Evolutionary conservation across 345 rosid species (phyloP).

Genomic region (Salix viminalis): DNA sequence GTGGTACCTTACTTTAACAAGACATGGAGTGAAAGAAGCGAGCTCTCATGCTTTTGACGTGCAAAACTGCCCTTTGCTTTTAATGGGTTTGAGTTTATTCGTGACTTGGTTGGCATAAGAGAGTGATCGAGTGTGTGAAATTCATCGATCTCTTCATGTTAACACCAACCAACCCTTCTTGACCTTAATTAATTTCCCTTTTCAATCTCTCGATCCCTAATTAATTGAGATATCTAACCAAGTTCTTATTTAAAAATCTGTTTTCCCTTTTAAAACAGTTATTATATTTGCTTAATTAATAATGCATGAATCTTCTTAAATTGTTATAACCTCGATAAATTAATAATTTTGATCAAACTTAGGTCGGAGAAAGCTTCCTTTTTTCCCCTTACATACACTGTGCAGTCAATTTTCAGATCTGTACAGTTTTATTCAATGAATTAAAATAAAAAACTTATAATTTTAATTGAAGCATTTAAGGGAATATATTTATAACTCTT

Average conservation of each 20-base stretch:
- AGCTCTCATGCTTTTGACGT: slow-evolving; percentile 35
- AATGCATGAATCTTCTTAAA: no score
- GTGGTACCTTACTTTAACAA: slow-evolving; percentile 27
- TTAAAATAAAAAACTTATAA: no score
- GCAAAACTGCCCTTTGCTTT: slow-evolving; percentile 27
- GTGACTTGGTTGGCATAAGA: slow-evolving; percentile 15
- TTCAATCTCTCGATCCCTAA: neutral
- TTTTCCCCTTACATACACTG: neutral
- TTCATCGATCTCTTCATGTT: slow-evolving; percentile 1
- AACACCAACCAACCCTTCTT: neutral
- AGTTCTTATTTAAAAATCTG: slow-evolving; percentile 11
- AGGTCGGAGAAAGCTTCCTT: no score
- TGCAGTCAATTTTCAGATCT: neutral
- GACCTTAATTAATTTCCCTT: neutral
- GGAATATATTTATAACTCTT: slow-evolving; percentile 5
- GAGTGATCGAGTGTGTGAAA: slow-evolving; percentile 5
- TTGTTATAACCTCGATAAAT: no score
- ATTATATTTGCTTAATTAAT: no score
- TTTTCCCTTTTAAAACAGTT: no score
- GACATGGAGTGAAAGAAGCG: slow-evolving; percentile 29
- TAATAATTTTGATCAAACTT: no score
- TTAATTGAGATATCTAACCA: neutral
- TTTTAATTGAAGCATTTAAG: slow-evolving; percentile 1
- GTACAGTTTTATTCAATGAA: neutral
- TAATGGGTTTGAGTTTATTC: slow-evolving; percentile 21